Conservation (phyloP, 2,329 filamentous ascomycete species). For the Kalaharituber pfeilii region DNA sequence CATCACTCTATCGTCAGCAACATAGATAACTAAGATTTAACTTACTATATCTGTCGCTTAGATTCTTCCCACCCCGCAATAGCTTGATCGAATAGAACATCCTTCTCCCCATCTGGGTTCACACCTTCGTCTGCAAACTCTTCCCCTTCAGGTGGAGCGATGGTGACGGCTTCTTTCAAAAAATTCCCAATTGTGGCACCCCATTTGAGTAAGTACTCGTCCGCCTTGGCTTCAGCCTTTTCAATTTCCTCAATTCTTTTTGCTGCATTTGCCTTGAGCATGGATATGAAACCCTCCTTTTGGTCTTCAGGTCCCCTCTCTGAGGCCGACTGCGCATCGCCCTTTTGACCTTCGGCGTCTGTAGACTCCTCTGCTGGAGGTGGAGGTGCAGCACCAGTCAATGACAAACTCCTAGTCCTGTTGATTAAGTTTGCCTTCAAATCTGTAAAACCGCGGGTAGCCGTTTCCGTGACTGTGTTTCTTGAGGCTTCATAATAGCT, state of each 20-base stretch:
- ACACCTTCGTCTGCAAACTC: slow-evolving; percentile 34
- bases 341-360: neutral
- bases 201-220: slow-evolving; percentile 84
- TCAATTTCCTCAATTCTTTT: slow-evolving; percentile 19
- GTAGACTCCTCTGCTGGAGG: neutral
- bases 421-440: slow-evolving; percentile 50
- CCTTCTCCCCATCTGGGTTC: neutral
- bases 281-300: slow-evolving; percentile 13
- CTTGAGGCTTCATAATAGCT: slow-evolving; percentile 63
- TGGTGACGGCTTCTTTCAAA: slow-evolving; percentile 72
- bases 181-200: slow-evolving; percentile 80
- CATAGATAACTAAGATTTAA: neutral
- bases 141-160: slow-evolving; percentile 51
- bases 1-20: neutral
- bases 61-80: slow-evolving; percentile 51
- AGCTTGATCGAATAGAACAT: neutral
- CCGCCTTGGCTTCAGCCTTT: slow-evolving; percentile 69
- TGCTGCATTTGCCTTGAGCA: slow-evolving; percentile 13
- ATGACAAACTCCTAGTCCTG: slow-evolving; percentile 55
- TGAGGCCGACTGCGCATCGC: neutral
- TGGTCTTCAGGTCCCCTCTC: neutral
- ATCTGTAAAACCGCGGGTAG: slow-evolving; percentile 59
- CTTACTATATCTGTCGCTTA: slow-evolving; percentile 69
- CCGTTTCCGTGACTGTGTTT: slow-evolving; percentile 44
- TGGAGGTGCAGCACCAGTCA: slow-evolving; percentile 33